Evolutionary conservation across 2,329 filamentous ascomycete species (phyloP).

Genomic region (Pezicula carpinea): DNA sequence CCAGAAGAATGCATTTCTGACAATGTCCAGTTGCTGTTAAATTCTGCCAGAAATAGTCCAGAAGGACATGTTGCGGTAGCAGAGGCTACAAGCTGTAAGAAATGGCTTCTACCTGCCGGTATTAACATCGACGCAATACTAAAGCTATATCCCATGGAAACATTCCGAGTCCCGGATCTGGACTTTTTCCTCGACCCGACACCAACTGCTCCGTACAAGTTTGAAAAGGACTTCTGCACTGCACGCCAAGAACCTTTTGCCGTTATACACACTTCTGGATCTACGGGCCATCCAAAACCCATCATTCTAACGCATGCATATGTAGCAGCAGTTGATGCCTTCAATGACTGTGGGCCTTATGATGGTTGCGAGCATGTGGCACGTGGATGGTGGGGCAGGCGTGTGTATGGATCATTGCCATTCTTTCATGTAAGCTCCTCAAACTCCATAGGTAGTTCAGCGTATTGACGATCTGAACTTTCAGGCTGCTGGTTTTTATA

Average conservation of each 20-base stretch:
- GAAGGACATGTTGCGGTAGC: conserved; percentile 28
- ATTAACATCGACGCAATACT: conserved; percentile 4
- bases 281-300: conserved; percentile 36
- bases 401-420: neutral
- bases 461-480: neutral
- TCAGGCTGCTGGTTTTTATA: neutral
- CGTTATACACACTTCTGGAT: conserved; percentile 36
- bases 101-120: neutral
- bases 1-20: conserved; percentile 2
- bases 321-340: conserved; percentile 31
- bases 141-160: neutral
- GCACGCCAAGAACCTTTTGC: conserved; percentile 32
- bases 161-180: conserved; percentile 18
- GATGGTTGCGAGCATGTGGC: neutral
- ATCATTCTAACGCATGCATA: conserved; percentile 31
- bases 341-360: neutral
- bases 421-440: neutral
- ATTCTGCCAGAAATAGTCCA: conserved; percentile 30
- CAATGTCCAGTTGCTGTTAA: conserved; percentile 26
- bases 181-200: conserved; percentile 23
- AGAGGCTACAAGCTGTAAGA: conserved; percentile 24
- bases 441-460: neutral
- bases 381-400: neutral
- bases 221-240: conserved; percentile 27
- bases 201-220: conserved; percentile 15